These are phyloP conservation scores for Calonectria honghensis DNA, from an alignment of 2,329 filamentous ascomycete species.

Conservation along the genomic window DNA sequence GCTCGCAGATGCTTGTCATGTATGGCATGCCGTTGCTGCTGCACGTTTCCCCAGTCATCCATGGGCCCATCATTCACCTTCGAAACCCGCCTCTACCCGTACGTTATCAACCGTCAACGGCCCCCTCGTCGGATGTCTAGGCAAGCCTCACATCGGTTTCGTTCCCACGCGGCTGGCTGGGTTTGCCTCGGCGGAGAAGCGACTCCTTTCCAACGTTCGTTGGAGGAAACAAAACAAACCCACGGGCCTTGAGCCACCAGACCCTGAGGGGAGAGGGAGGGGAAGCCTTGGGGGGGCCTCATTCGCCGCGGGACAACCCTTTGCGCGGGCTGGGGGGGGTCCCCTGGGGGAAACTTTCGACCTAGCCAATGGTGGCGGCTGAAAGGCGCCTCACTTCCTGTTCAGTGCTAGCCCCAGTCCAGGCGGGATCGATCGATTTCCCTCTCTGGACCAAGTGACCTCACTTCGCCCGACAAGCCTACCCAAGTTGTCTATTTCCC, in stretches of 20 bases:
- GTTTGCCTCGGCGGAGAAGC: background rate
- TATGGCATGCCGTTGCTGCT: background rate
- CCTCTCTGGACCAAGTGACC: slow-evolving; percentile 40
- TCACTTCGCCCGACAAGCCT: slow-evolving; percentile 26
- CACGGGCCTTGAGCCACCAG: slow-evolving; percentile 17
- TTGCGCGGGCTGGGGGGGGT: slow-evolving; percentile 1
- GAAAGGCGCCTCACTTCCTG: slow-evolving; percentile 39
- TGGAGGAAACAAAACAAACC: slow-evolving; percentile 25
- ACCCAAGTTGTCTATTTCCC: slow-evolving; percentile 1
- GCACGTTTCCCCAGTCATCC: background rate
- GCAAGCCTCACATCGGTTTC: slow-evolving; percentile 11
- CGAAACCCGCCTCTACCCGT: slow-evolving; percentile 6
- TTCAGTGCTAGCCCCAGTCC: slow-evolving; percentile 47
- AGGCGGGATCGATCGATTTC: slow-evolving; percentile 54
- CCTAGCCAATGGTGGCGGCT: slow-evolving; percentile 41
- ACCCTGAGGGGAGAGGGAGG: slow-evolving; percentile 20
- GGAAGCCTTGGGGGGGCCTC: slow-evolving; percentile 35
- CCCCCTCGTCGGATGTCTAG: background rate
- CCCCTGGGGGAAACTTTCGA: slow-evolving; percentile 43
- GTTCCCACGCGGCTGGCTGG: slow-evolving; percentile 3
- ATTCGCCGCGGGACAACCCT: slow-evolving; percentile 16
- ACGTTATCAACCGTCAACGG: background rate
- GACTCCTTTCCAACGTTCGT: slow-evolving; percentile 27
- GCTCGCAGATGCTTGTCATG: background rate
- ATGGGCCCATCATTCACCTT: background rate